Base-by-base conservation (phyloP, 805 yeast genomes). In the Martiniozyma abietophila region DNA sequence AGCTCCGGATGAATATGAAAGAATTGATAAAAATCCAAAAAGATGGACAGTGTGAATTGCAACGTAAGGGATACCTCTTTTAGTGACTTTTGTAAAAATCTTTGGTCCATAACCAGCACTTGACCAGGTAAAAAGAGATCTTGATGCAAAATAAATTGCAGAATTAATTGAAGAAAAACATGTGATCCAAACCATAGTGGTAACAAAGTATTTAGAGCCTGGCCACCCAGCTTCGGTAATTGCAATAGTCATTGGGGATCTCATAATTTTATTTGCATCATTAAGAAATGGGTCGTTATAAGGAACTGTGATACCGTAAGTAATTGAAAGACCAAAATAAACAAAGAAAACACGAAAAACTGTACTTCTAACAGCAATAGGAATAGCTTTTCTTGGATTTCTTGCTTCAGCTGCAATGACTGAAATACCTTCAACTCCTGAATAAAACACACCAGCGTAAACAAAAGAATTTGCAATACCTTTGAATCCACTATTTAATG, bases 131-230 rank as follows among this genome's bases (percentile, higher is more conserved):
- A 78, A 71, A 10, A 80, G 60, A 1, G 84, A 69, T 52, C 88
- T 64, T 3, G 83, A 72, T 8, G 81, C 83, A 52, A 79, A 67
- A 53, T 73, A 80, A 34, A 79, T 72, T 23, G 80, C 71, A 27
- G 80, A 67, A 56, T 80, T 80, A 48, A 78, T 72, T 5, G 88
- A 81, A 21, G 81, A 74, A 27, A 80, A 53, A 46, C 82, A 72
- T 2, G 80, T 76, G 10, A 76, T 49, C 38, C 77, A 57, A 41
- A 80, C 69, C 46, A 80, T 69, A 0, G 84, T 74, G 42, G 76
- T 75, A 43, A 75, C 61, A 41, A 76, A 62, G 46, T 77, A 70
- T 7, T 69, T 61, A 8, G 68, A 62, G n/a, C 55, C 58, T 23
- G 56, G 49, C 72, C 73, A 67, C n/a, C 75, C 74, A 5, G 74